Evolutionary conservation across 768 basidiomycete species (phyloP), one percentile per base, ranked within the genome.

Genomic region (Glaciozyma martinii): DNA sequence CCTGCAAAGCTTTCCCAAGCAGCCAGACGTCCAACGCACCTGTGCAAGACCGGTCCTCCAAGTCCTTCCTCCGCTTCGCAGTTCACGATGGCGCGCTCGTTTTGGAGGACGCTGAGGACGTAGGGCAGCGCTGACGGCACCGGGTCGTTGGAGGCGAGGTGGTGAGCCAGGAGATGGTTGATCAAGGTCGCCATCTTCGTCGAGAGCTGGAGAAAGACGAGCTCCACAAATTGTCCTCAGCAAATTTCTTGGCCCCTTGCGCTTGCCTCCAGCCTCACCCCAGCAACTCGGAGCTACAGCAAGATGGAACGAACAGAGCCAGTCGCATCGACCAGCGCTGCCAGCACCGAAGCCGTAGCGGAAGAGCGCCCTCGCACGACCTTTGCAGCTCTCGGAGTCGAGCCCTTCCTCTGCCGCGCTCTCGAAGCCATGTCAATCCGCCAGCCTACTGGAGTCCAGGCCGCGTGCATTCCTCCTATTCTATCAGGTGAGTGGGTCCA

Each of bases 391-490:
- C 72, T 81, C 6, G 79, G 80, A 15, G 70, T 80, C 25, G 77
- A 78, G 23, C 73, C 76, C 7, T 75, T 76, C 27, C 79, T 99
- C 42, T 82, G 85, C 60, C 72, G 78, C 19, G 85, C 90, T 1
- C 80, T 98, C 60, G 78, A 77, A 37, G 81, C 82, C 43, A 91
- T 99, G 87, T 89, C 90, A 19, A 97, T 98, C 66, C 81, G 80
- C 44, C 74, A 76, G 3, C 93, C 94, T 0, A 97, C 94, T 0
- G 85, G 87, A 66, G 85, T 99, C 33, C 94, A 99, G 73, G 80
- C 82, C 0, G 89, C 89, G 5, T 97, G 93, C 76, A 88, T 99
- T 72, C 89, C 89, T 3, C 85, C 86, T 7, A 82, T 98, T 60
- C 79, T 99, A 32, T 78, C 81, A 79, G 89, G 89, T 85, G 72